phyloP scores from a whole-genome alignment of 1,284 basidiomycete genomes.

The Xerocomus amazonicus region DNA sequence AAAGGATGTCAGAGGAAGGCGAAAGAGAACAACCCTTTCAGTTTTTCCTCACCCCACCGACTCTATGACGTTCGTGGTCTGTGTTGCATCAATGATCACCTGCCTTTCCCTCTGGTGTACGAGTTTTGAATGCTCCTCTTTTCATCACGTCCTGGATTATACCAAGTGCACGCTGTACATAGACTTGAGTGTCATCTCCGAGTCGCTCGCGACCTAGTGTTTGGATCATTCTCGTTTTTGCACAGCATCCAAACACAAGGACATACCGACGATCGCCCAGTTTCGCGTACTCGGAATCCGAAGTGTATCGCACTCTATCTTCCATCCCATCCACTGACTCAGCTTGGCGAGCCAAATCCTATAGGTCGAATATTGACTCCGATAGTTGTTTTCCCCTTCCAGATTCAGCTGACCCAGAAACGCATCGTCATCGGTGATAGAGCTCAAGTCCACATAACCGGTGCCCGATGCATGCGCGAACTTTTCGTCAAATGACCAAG shows the following conservation, averaged over 20 bases:
- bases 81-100: slow-evolving; percentile 17
- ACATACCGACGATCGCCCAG: slow-evolving; percentile 84
- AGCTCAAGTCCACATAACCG: not conserved
- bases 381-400: slow-evolving; percentile 51
- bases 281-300: slow-evolving; percentile 92
- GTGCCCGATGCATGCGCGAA: slow-evolving; percentile 46
- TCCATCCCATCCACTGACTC: slow-evolving; percentile 77
- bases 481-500: slow-evolving; percentile 69
- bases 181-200: slow-evolving; percentile 29
- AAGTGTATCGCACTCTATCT: slow-evolving; percentile 80
- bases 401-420: slow-evolving; percentile 54
- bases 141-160: slow-evolving; percentile 51
- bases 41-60: slow-evolving; percentile 20
- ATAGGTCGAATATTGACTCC: slow-evolving; percentile 75
- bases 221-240: slow-evolving; percentile 16
- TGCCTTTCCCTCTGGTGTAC: slow-evolving; percentile 68
- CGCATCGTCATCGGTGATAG: slow-evolving; percentile 21
- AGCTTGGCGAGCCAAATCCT: slow-evolving; percentile 77
- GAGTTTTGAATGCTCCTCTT: slow-evolving; percentile 63
- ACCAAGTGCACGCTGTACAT: slow-evolving; percentile 36
- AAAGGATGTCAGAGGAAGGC: slow-evolving; percentile 42
- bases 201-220: slow-evolving; percentile 33
- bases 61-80: slow-evolving; percentile 1
- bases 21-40: slow-evolving; percentile 33
- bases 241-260: not conserved